Evolutionary conservation across 202 grass and related monocot species (phyloP), one percentile per base, ranked within the genome.

Genomic region (Elaeis oleifera): DNA sequence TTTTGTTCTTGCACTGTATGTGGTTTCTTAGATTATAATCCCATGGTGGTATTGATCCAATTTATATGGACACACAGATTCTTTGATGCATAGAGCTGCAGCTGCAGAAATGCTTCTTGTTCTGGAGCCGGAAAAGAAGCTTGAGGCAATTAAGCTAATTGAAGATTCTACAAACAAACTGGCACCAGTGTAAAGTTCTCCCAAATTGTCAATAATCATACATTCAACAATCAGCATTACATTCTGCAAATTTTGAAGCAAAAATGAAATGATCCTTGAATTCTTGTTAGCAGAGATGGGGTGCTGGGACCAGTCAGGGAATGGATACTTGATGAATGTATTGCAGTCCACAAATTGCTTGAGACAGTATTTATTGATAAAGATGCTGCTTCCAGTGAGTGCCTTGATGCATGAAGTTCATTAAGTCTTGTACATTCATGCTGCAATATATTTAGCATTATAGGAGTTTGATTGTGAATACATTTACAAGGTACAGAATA

Each of bases 41-140:
- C 5, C 14, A 6, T 66, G 4, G 13, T 15, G 25, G 3, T 32
- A 14, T 68, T 31, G 16, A 54, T 68, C 18, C 19, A 21, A 36
- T 54, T 54, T 57, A 18, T 65, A 58, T 71, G 18, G 53, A 58
- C 65, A 71, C 25, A 23, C 74, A 99, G 95, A 73, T 76, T 90
- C 85, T 16, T 80, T 99, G 73, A 84, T 57, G 61, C 95, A 94
- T 71, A 77, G 95, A 84, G 80, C 80, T 67, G 95, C 89, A 67
- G 85, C 75, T 69, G 89, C 89, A 52, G 95, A 99, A 87, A 95
- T 99, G 95, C 83, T 94, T 53, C 90, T 84, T 71, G 66, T 87
- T 53, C 76, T 99, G 71, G 85, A 95, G 56, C 76, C 89, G 62
- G 76, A 95, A 53, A 99, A 76, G 83, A 99, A 90, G 67, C 54